A percentile compares a stretch with the other conserved stretches of the same genome.
Evolutionary conservation across 2,329 filamentous ascomycete genomes (phyloP).

Genomic region (Ramichloridium luteum): DNA sequence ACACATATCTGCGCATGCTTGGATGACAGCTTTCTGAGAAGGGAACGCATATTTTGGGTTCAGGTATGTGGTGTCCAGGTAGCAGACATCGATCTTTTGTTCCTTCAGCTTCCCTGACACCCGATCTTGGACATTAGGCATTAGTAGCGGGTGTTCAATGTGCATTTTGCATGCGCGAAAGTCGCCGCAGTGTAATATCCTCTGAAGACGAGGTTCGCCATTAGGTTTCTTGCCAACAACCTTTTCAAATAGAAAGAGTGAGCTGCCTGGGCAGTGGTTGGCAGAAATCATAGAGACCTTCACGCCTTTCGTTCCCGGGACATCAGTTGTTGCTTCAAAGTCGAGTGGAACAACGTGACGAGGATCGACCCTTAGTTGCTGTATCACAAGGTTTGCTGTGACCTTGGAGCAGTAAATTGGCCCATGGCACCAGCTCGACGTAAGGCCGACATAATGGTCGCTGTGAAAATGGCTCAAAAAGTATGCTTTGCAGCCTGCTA

Average conservation of each 20-base stretch:
- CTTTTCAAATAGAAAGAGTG: constrained; percentile 87
- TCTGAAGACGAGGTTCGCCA: constrained; percentile 46
- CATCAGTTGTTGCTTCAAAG: constrained; percentile 66
- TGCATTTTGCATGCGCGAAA: constrained; percentile 85
- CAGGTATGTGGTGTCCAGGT: constrained; percentile 93
- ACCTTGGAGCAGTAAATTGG: constrained; percentile 94
- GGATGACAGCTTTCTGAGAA: constrained; percentile 73
- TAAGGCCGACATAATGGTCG: constrained; percentile 90
- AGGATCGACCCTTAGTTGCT: constrained; percentile 72
- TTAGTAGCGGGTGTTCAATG: constrained; percentile 66
- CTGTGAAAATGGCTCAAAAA: constrained; percentile 97
- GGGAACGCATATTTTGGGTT: constrained; percentile 94
- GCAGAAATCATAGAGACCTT: constrained; percentile 89
- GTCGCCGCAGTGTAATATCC: constrained; percentile 89
- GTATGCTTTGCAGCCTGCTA: constrained; percentile 84
- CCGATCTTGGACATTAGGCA: constrained; percentile 59
- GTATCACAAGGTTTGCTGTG: constrained; percentile 77
- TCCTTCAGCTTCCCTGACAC: constrained; percentile 59
- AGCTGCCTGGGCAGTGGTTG: constrained; percentile 93
- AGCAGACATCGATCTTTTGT: constrained; percentile 89
- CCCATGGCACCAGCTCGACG: constrained; percentile 77
- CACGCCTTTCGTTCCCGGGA: constrained; percentile 72
- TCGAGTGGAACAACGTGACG: constrained; percentile 77
- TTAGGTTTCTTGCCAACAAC: constrained; percentile 47
- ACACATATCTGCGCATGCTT: constrained; percentile 78